A percentile compares a stretch with the other conserved stretches of the same genome.
These are phyloP conservation scores for Adiantum capillusveneris DNA, from an alignment of 75 land plant species.

Conservation along the genomic window DNA sequence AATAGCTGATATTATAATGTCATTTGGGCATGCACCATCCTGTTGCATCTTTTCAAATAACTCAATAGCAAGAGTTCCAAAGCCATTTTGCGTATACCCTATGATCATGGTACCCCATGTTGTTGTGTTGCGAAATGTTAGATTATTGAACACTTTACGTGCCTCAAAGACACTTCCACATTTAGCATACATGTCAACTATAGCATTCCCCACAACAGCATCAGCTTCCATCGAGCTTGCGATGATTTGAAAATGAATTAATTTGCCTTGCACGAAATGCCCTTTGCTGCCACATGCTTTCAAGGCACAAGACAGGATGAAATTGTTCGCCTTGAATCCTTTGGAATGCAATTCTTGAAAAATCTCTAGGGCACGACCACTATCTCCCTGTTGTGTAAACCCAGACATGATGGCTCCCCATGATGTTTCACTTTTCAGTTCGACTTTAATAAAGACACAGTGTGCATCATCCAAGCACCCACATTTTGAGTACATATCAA, in stretches of 20 bases:
- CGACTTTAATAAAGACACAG: constrained; percentile 26
- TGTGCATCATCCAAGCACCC: constrained; percentile 36
- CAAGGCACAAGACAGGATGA: constrained; percentile 27
- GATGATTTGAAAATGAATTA: constrained; percentile 21
- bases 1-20: constrained; percentile 25
- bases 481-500: constrained; percentile 57
- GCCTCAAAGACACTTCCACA: constrained; percentile 26
- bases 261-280: constrained; percentile 13
- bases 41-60: constrained; percentile 41
- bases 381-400: constrained; percentile 20
- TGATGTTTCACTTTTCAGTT: constrained; percentile 30
- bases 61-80: constrained; percentile 14
- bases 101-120: constrained; percentile 50
- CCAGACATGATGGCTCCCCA: constrained; percentile 51
- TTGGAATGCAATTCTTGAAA: constrained; percentile 26
- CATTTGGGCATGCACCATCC: constrained; percentile 21
- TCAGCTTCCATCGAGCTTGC: constrained; percentile 33
- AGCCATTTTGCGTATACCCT: constrained; percentile 27
- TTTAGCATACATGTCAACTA: constrained; percentile 57
- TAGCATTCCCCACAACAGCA: constrained; percentile 33
- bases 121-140: constrained; percentile 26
- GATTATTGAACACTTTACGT: constrained; percentile 26
- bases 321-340: constrained; percentile 25
- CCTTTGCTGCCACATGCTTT: constrained; percentile 27
- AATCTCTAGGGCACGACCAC: constrained; percentile 19